Evolutionary conservation across 2,329 filamentous ascomycete species (phyloP).

Genomic region (Penicillium sp.): DNA sequence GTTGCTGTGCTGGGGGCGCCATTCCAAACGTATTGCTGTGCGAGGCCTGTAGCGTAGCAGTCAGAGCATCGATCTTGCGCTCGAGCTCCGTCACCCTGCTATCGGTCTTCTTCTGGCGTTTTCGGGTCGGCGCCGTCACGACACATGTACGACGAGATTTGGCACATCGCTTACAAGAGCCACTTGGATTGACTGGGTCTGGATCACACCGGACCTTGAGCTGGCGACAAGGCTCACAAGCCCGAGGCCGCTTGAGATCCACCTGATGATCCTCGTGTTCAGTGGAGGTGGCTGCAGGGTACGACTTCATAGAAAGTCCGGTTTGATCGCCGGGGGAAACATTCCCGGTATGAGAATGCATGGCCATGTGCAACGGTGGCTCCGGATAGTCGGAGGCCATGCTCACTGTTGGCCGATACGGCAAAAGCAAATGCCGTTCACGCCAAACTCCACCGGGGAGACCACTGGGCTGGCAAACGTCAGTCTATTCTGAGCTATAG

Average conservation of each 20-base stretch:
- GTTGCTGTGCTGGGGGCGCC: slow-evolving; percentile 4
- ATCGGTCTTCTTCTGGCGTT: slow-evolving; percentile 88
- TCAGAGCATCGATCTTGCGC: slow-evolving; percentile 86
- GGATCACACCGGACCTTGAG: slow-evolving; percentile 83
- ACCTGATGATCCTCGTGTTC: slow-evolving; percentile 21
- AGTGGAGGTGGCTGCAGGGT: slow-evolving; percentile 5
- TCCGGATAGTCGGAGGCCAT: slow-evolving; percentile 27
- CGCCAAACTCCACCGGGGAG: not conserved
- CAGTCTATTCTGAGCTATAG: not conserved
- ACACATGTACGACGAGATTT: slow-evolving; percentile 76
- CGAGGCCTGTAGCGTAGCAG: slow-evolving; percentile 66
- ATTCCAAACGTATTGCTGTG: slow-evolving; percentile 25
- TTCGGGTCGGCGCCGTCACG: slow-evolving; percentile 69
- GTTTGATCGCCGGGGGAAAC: not conserved
- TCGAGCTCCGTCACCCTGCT: slow-evolving; percentile 84
- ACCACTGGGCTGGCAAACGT: not conserved
- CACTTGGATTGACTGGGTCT: slow-evolving; percentile 58
- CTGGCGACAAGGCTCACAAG: slow-evolving; percentile 70
- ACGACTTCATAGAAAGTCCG: not conserved
- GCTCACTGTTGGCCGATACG: not conserved
- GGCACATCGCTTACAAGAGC: slow-evolving; percentile 68
- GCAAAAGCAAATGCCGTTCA: slow-evolving; percentile 10
- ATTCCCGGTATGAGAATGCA: slow-evolving; percentile 3
- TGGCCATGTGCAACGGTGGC: slow-evolving; percentile 23
- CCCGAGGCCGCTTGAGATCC: slow-evolving; percentile 63